phyloP scores from a whole-genome alignment of 23 red algal genomes.

The Gracilaria gracilis region DNA sequence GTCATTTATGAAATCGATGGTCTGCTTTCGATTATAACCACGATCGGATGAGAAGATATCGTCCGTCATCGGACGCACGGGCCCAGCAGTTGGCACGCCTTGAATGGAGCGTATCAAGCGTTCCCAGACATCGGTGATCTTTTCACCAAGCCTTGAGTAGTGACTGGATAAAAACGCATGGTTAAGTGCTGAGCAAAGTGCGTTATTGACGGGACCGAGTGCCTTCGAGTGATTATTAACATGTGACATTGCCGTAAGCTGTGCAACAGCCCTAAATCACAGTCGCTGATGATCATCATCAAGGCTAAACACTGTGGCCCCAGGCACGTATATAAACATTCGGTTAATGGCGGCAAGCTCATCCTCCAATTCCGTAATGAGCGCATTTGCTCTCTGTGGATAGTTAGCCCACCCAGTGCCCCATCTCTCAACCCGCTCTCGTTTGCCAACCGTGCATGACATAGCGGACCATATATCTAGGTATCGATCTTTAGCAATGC shows the following conservation, averaged over 20 bases:
- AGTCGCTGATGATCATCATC: constrained; percentile 45
- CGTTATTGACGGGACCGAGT: constrained; percentile 30
- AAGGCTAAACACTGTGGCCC: constrained; percentile 9
- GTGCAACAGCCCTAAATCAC: background rate
- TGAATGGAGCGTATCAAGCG: constrained; percentile 17
- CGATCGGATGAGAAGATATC: constrained; percentile 38
- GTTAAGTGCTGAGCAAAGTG: constrained; percentile 32
- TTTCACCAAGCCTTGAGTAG: constrained; percentile 21
- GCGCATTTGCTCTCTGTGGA: background rate
- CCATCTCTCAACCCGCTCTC: background rate
- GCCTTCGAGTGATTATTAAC: constrained; percentile 38
- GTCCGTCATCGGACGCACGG: constrained; percentile 23
- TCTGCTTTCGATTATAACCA: constrained; percentile 26
- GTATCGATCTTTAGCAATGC: background rate
- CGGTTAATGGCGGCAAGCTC: constrained; percentile 22
- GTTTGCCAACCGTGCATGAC: background rate
- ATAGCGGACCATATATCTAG: constrained; percentile 5
- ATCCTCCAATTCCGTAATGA: constrained; percentile 33
- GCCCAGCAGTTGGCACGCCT: constrained; percentile 28
- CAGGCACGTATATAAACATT: background rate
- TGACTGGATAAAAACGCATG: constrained; percentile 25
- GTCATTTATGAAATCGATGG: constrained; percentile 30
- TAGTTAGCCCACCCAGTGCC: background rate
- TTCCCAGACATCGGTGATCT: constrained; percentile 28
- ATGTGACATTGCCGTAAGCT: background rate